Conservation (phyloP, 495 filamentous ascomycete species). For the Usnea hakonensis region DNA sequence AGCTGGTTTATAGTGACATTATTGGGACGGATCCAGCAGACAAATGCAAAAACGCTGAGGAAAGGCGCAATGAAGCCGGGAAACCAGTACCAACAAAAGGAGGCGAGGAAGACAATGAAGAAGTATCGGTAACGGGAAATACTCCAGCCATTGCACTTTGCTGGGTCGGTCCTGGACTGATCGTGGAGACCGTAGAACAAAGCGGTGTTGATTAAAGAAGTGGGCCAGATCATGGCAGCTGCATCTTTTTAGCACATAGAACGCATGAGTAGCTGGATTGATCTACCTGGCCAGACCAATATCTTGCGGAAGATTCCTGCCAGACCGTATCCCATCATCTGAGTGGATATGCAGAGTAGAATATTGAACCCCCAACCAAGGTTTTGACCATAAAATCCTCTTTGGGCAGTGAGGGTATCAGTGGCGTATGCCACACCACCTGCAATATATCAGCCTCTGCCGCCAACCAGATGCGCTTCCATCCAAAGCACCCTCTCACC, state of each 20-base stretch:
- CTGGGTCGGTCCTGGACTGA: constrained; percentile 47
- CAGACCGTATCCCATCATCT: constrained; percentile 66
- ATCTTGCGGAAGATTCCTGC: constrained; percentile 61
- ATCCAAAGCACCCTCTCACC: constrained; percentile 10
- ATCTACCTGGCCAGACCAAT: constrained; percentile 45
- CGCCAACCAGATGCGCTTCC: not conserved
- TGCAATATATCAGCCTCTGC: not conserved
- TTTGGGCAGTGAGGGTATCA: constrained; percentile 59
- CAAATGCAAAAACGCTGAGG: constrained; percentile 41
- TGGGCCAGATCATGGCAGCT: constrained; percentile 71
- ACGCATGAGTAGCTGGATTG: not conserved
- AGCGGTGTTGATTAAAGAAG: constrained; percentile 53
- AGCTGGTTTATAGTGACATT: constrained; percentile 47
- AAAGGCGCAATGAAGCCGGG: constrained; percentile 42
- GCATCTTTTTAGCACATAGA: constrained; percentile 27
- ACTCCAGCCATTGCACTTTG: constrained; percentile 54
- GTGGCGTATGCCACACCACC: constrained; percentile 57
- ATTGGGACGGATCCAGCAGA: constrained; percentile 46
- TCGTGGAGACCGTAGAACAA: constrained; percentile 69
- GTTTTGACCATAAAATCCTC: constrained; percentile 60
- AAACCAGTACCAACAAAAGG: constrained; percentile 58
- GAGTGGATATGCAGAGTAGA: constrained; percentile 61
- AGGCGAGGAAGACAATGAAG: constrained; percentile 48
- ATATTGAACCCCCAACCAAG: constrained; percentile 62
- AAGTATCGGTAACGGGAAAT: constrained; percentile 61